Percentiles rank a stretch among this genome's conserved stretches.
Evolutionary conservation across 345 rosid genomes (phyloP).

Genomic region (Balakata baccata): DNA sequence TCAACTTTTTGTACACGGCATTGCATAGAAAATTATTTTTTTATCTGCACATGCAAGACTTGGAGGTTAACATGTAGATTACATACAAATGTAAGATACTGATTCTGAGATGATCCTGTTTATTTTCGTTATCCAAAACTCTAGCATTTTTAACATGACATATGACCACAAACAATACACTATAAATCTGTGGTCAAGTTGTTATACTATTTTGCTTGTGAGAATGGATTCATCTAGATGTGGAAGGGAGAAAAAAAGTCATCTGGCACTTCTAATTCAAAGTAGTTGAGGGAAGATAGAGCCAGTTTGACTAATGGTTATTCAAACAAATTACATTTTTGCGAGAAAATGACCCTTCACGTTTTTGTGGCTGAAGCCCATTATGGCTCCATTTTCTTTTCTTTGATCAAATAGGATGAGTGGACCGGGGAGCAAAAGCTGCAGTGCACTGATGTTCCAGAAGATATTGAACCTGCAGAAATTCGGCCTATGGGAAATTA

Average conservation of each 20-base stretch:
- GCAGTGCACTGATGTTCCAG: conserved; percentile 66
- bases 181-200: neutral
- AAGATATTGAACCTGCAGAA: conserved; percentile 84
- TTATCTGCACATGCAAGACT: neutral
- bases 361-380: neutral
- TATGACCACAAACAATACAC: neutral
- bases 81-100: neutral
- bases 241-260: neutral
- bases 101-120: neutral
- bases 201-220: neutral
- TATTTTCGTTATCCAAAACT: neutral
- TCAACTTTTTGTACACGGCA: neutral
- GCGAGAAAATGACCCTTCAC: conserved; percentile 8
- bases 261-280: neutral
- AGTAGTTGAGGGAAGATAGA: conserved; percentile 6
- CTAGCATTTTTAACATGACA: neutral
- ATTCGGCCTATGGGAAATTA: conserved; percentile 94
- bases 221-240: neutral
- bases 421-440: conserved; percentile 92
- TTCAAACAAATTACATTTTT: neutral
- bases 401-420: conserved; percentile 57
- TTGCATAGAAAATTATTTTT: neutral
- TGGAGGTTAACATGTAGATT: neutral
- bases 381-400: neutral
- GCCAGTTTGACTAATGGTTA: conserved; percentile 10